phyloP scores from a whole-genome alignment of 2,329 filamentous ascomycete species.

The Pseudocercospora fijiensis region DNA sequence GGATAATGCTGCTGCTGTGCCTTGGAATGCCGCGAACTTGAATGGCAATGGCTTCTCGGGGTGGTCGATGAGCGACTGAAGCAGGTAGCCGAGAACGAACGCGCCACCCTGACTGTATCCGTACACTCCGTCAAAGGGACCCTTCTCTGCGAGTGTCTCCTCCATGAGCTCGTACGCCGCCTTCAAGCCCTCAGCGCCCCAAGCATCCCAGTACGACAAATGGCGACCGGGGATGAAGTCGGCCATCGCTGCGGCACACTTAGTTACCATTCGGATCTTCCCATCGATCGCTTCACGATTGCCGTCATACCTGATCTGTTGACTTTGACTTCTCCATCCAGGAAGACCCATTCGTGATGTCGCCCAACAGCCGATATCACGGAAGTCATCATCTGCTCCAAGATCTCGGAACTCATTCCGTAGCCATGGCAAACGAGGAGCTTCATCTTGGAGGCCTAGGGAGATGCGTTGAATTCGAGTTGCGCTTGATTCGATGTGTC shows the following conservation, averaged over 20 bases:
- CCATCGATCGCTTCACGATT: background rate
- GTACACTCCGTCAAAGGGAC: conserved; percentile 72
- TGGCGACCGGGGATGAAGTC: conserved; percentile 9
- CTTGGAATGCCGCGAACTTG: conserved; percentile 7
- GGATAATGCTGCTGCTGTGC: conserved; percentile 9
- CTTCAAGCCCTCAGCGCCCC: conserved; percentile 1
- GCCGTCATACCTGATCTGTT: conserved; percentile 7
- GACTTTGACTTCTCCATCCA: conserved; percentile 10
- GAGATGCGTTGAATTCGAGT: background rate
- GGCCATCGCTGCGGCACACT: conserved; percentile 4
- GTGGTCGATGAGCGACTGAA: conserved; percentile 5
- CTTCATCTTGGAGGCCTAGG: background rate
- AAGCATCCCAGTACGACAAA: conserved; percentile 11
- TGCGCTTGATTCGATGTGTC: background rate
- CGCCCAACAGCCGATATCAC: background rate
- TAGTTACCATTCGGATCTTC: background rate
- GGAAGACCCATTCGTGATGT: conserved; percentile 10
- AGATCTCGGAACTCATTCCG: conserved; percentile 10
- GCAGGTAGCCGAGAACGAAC: conserved; percentile 2
- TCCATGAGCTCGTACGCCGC: conserved; percentile 11
- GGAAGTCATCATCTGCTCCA: conserved; percentile 1
- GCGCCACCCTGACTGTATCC: conserved; percentile 82
- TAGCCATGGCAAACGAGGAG: conserved; percentile 8
- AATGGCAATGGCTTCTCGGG: conserved; percentile 6
- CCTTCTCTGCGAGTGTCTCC: conserved; percentile 46